A percentile compares a stretch with the other conserved stretches of the same genome.
Conservation (phyloP, 2,329 filamentous ascomycete species). For the Lasiodiplodia hormozganensis region DNA sequence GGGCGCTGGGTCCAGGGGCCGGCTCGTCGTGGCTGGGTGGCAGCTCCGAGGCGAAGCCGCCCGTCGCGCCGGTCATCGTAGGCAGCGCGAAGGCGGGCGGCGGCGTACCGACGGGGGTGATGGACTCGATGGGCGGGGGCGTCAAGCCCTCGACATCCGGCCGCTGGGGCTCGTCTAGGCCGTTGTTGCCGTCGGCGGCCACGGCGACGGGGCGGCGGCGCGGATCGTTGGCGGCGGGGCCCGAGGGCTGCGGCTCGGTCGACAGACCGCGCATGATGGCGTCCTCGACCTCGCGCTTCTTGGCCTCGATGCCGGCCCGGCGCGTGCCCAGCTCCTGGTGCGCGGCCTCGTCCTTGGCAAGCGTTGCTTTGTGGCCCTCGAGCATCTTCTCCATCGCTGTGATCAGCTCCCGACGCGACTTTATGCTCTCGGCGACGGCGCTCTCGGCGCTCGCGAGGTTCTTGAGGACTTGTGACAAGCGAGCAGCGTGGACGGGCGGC, state of each 20-base stretch:
- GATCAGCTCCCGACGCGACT: slow-evolving; percentile 79
- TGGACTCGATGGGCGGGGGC: slow-evolving; percentile 70
- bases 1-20: neutral
- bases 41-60: slow-evolving; percentile 29
- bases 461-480: slow-evolving; percentile 88
- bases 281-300: slow-evolving; percentile 88
- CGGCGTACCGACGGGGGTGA: slow-evolving; percentile 60
- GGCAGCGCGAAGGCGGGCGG: slow-evolving; percentile 41
- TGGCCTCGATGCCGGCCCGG: slow-evolving; percentile 75
- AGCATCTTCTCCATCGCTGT: slow-evolving; percentile 83
- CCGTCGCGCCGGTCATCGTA: slow-evolving; percentile 50
- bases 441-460: slow-evolving; percentile 86
- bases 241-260: slow-evolving; percentile 57
- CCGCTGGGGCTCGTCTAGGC: slow-evolving; percentile 66
- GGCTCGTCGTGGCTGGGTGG: slow-evolving; percentile 22
- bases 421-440: slow-evolving; percentile 87
- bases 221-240: slow-evolving; percentile 44
- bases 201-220: slow-evolving; percentile 29
- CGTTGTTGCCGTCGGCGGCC: slow-evolving; percentile 8
- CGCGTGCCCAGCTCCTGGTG: slow-evolving; percentile 69
- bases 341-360: slow-evolving; percentile 73
- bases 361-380: slow-evolving; percentile 71
- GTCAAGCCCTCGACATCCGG: slow-evolving; percentile 88
- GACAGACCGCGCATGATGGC: slow-evolving; percentile 86
- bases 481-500: slow-evolving; percentile 88